phyloP scores from a whole-genome alignment of 257 asterid genomes.

The Capsicum pubescens region DNA sequence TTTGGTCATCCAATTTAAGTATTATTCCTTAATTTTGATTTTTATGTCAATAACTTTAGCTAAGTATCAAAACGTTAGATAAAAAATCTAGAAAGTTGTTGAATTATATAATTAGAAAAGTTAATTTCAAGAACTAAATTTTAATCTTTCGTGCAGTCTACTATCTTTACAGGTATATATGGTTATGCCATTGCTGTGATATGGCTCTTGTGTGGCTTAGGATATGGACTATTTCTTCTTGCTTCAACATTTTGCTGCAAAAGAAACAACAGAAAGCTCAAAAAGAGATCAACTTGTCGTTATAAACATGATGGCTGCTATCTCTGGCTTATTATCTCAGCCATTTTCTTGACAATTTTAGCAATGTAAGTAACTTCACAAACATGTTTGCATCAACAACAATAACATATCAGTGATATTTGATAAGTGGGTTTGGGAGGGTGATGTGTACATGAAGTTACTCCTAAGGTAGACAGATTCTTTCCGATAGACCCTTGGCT shows the following conservation, averaged over 20 bases:
- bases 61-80: background rate
- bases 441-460: no score
- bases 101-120: background rate
- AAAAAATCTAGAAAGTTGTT: background rate
- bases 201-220: slow-evolving; percentile 74
- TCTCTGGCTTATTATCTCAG: slow-evolving; percentile 51
- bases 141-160: slow-evolving; percentile 59
- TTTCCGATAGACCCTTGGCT: no score
- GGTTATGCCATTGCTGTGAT: slow-evolving; percentile 65
- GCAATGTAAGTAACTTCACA: slow-evolving; percentile 57
- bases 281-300: slow-evolving; percentile 47
- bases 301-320: slow-evolving; percentile 36
- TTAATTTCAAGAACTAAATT: background rate
- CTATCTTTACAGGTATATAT: slow-evolving; percentile 69
- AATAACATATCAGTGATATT: no score
- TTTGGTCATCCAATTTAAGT: background rate
- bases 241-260: slow-evolving; percentile 39
- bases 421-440: no score
- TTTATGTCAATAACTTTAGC: background rate
- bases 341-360: slow-evolving; percentile 58
- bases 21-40: background rate
- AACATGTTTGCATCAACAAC: background rate
- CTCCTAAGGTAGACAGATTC: no score
- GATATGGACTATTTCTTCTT: slow-evolving; percentile 58
- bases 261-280: slow-evolving; percentile 41